Evolutionary conservation across 2,329 filamentous ascomycete species (phyloP), one percentile per base, ranked within the genome.

Genomic region (Mollisia scopiformis): DNA sequence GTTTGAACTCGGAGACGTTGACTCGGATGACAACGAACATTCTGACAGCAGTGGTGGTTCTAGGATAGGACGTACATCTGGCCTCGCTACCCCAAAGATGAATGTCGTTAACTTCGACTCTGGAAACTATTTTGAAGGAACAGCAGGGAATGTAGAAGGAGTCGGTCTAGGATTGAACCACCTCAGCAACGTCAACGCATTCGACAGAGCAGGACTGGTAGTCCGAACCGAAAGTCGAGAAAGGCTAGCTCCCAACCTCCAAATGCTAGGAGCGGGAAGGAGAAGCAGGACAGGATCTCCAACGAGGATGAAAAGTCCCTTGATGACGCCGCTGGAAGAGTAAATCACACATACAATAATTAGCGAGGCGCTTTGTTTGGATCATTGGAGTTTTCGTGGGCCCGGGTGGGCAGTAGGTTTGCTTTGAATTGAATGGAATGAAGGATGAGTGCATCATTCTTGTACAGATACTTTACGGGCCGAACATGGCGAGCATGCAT

Each of bases 171-270:
- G 71, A 16, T 57, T 70, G 46, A 68, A 59, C 35, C 59, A 67
- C 54, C 58, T 62, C 6, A 50, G 55, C 14, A 63, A 49, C 57
- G 57, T 62, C 23, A 71, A 70, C 56, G 80, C 81, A 5, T 80
- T 88, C 71, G 85, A 88, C 66, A 78, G 92, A 39, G 87, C 85
- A 50, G 93, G 93, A 1, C 74, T 97, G 65, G 88, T 91, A 57
- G 85, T 92, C 2, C 81, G 94, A 67, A 96, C 91, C 0, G 94
- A 97, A 73, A 96, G 92, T 73, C 82, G 92, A 56, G 95, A 98
- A 72, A 83, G 91, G 60, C 76, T 97, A 37, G 81, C 84, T 19
- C 73, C 85, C 14, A 83, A 78, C 8, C 66, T 82, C 25, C 81
- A 83, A 59, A 80, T 83, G 76, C 73, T 85, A 62, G 82, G 79